Base-by-base conservation (phyloP, 805 yeast genomes). In the Myxozyma lipomycoides region DNA sequence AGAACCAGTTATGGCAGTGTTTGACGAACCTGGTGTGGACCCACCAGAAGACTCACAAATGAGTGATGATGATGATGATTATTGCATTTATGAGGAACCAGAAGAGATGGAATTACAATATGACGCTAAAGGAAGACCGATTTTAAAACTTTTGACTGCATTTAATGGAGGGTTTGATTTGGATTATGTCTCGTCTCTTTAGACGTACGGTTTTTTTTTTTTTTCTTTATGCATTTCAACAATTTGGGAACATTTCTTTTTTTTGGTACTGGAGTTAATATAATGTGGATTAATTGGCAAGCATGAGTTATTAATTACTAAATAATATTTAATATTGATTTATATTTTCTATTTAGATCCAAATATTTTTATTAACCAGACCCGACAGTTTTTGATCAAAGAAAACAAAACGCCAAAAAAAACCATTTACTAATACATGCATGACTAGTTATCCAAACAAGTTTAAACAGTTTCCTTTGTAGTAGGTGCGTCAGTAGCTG, bases 61-160 rank as follows among this genome's bases (percentile, higher is more conserved):
- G 32, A 12, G 12, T 12, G 48, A 45, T 15, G 43, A 49, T 4
- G 51, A 49, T 17, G 39, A 39, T 4, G 54, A 36, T 10, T 28
- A 25, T 24, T 43, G 19, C 38, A 22, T 52, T 2, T 48, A 35
- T 43, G 48, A 52, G 25, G 57, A 52, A 22, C 57, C 57, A 5
- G 57, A 49, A 23, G 54, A 52, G 34, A 32, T 52, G 4, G 46
- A 45, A 22, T 45, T 28, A 15, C 54, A 45, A 22, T 35, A 32
- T 37, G 57, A 52, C 32, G 42, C 45, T 37, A 42, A 45, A 2
- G 52, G 51, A 6, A 40, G 57, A 15, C 57, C 57, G 38, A 32
- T 49, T 19, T 26, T 52, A 41, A 37, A 17, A 15, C 22, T 52
- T 21, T 34, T 52, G 32, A 52, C 57, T 1, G 43, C 37, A 25